phyloP scores from a whole-genome alignment of 768 basidiomycete species.

The Lentinula boryana region DNA sequence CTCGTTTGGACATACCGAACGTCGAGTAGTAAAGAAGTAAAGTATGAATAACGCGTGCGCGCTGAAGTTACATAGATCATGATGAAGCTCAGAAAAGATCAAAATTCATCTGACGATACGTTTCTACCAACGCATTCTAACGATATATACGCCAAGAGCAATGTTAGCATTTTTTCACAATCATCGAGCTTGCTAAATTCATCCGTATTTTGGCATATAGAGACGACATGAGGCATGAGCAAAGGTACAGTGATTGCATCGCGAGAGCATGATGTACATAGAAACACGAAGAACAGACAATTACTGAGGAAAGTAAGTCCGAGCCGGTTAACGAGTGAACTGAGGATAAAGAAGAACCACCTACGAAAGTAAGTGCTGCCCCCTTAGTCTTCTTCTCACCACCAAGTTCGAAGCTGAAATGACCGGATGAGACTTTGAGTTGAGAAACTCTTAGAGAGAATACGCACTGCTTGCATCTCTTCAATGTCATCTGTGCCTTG shows the following conservation, averaged over 20 bases:
- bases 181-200: neutral
- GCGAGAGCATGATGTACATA: neutral
- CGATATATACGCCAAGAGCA: no score
- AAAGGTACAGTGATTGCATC: neutral
- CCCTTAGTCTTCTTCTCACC: slow-evolving; percentile 99
- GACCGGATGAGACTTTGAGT: neutral
- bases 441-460: neutral
- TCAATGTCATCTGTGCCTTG: slow-evolving; percentile 93
- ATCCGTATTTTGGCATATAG: neutral
- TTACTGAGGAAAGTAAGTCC: neutral
- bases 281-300: neutral
- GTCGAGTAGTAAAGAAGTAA: neutral
- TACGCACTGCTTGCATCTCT: slow-evolving; percentile 98
- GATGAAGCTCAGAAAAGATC: no score
- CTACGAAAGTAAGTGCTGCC: slow-evolving; percentile 88
- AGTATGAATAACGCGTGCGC: neutral
- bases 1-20: neutral
- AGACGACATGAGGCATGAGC: neutral
- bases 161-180: no score
- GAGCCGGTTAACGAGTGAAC: neutral
- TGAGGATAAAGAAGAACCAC: slow-evolving; percentile 25
- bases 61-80: neutral
- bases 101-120: no score
- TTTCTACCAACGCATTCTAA: no score
- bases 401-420: slow-evolving; percentile 89